phyloP scores from a whole-genome alignment of 2,329 filamentous ascomycete species.

The Pseudogymnoascus sp. region DNA sequence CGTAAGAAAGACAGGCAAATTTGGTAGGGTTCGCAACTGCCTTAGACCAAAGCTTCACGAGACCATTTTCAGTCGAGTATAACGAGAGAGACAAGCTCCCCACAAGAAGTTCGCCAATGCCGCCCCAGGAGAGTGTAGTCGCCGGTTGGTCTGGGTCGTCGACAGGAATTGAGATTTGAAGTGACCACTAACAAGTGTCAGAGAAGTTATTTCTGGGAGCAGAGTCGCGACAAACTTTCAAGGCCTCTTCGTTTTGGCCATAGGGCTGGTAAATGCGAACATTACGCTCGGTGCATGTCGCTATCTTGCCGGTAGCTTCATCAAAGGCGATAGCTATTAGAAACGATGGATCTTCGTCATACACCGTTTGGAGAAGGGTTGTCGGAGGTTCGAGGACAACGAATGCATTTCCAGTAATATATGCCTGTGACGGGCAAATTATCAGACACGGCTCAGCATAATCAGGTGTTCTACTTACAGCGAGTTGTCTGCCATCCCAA shows the following conservation, averaged over 20 bases:
- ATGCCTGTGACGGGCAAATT: conserved; percentile 48
- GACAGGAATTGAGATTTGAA: conserved; percentile 53
- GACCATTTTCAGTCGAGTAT: conserved; percentile 46
- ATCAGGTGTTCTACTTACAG: conserved; percentile 45
- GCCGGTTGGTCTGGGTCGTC: conserved; percentile 36
- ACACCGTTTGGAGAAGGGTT: conserved; percentile 79
- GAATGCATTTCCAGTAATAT: conserved; percentile 83
- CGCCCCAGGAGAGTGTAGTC: conserved; percentile 75
- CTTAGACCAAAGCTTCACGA: conserved; percentile 64
- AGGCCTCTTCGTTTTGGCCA: conserved; percentile 58
- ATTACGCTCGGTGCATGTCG: conserved; percentile 57
- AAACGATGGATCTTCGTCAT: conserved; percentile 60
- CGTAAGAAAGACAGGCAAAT: conserved; percentile 73
- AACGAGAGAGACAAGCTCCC: conserved; percentile 64
- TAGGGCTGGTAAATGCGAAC: conserved; percentile 76
- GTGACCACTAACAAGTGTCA: conserved; percentile 46
- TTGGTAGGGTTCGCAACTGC: conserved; percentile 65
- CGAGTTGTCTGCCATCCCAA: conserved; percentile 65
- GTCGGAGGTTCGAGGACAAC: conserved; percentile 71
- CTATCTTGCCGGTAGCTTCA: conserved; percentile 76
- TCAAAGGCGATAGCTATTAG: conserved; percentile 76
- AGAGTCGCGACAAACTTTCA: conserved; percentile 53
- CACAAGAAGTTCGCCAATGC: conserved; percentile 74
- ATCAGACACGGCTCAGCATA: conserved; percentile 13
- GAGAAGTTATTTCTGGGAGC: conserved; percentile 10